These are phyloP conservation scores for Strombidium stylifer DNA, from an alignment of 73 alveolate genomes.

Conservation along the genomic window DNA sequence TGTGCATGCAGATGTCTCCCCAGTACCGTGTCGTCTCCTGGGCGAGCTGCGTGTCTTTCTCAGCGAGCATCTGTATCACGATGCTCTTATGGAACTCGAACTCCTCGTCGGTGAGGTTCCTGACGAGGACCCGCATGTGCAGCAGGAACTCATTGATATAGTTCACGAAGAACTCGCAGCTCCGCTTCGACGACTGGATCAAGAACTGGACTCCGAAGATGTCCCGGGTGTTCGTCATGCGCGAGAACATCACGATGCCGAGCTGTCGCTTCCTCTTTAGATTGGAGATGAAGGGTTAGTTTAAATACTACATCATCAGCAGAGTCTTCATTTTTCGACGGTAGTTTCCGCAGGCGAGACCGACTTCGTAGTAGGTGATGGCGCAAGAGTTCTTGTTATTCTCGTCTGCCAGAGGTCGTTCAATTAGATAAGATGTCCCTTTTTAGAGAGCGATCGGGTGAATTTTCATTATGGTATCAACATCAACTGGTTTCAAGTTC, in stretches of 20 bases:
- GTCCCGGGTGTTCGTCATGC: conserved; percentile 15
- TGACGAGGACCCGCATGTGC: neutral
- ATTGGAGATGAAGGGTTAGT: conserved; percentile 40
- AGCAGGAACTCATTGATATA: conserved; percentile 9
- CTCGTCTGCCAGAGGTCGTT: neutral
- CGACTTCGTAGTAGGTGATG: neutral
- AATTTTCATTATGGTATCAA: too few species aligned
- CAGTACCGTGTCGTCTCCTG: neutral
- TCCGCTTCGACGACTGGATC: conserved; percentile 31
- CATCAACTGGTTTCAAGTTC: too few species aligned
- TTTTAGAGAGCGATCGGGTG: neutral
- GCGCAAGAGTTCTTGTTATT: conserved; percentile 18
- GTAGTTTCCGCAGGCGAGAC: neutral
- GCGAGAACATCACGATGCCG: conserved; percentile 30
- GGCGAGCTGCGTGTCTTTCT: neutral
- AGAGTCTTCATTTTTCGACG: conserved; percentile 2
- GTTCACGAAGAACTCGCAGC: conserved; percentile 3
- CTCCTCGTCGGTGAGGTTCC: conserved; percentile 28
- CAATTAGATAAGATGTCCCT: neutral
- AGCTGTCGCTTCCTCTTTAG: conserved; percentile 50
- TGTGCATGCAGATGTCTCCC: conserved; percentile 19
- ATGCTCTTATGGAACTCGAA: neutral
- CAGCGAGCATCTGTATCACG: neutral
- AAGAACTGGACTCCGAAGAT: conserved; percentile 19
- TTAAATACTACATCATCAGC: conserved; percentile 9